These are phyloP conservation scores for Phytophthora idaei DNA, from an alignment of 352 stramenopile species.

Conservation along the genomic window DNA sequence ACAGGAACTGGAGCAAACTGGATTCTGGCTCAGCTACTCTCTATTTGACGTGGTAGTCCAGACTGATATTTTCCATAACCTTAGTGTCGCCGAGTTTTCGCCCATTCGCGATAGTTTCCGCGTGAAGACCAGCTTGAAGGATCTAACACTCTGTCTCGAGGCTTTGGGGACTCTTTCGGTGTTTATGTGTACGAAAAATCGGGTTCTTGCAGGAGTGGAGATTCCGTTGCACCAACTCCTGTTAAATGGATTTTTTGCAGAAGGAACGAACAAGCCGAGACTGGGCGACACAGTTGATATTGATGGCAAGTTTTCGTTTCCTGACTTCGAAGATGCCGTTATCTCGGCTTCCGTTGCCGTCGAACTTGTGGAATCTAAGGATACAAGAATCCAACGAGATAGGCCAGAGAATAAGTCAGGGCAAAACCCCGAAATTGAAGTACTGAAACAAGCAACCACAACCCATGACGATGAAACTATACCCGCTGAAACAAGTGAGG, in stretches of 20 bases:
- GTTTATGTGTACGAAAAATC: slow-evolving; percentile 77
- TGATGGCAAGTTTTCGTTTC: slow-evolving; percentile 54
- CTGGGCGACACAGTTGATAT: slow-evolving; percentile 18
- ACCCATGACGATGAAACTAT: not conserved
- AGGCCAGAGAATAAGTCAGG: not conserved
- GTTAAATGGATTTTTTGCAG: slow-evolving; percentile 25
- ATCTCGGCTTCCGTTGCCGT: slow-evolving; percentile 41
- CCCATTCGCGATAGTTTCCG: slow-evolving; percentile 79
- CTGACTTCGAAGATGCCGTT: slow-evolving; percentile 35
- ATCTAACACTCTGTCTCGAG: slow-evolving; percentile 51
- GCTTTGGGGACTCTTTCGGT: slow-evolving; percentile 44
- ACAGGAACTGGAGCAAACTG: slow-evolving; percentile 20
- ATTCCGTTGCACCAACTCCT: slow-evolving; percentile 50
- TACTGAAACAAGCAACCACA: not conserved
- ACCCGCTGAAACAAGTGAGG: not conserved
- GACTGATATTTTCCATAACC: slow-evolving; percentile 76
- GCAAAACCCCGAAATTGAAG: not conserved
- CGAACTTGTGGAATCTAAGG: slow-evolving; percentile 32
- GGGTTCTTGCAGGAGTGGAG: slow-evolving; percentile 63
- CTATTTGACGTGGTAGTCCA: slow-evolving; percentile 86
- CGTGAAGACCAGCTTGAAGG: slow-evolving; percentile 54
- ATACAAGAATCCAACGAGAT: not conserved
- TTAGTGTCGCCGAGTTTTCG: slow-evolving; percentile 60
- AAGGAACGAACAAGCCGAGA: not conserved
- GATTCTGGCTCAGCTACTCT: slow-evolving; percentile 87